These are phyloP conservation scores for Ceratopteris richardii DNA, from an alignment of 75 land plant genomes.

Conservation along the genomic window DNA sequence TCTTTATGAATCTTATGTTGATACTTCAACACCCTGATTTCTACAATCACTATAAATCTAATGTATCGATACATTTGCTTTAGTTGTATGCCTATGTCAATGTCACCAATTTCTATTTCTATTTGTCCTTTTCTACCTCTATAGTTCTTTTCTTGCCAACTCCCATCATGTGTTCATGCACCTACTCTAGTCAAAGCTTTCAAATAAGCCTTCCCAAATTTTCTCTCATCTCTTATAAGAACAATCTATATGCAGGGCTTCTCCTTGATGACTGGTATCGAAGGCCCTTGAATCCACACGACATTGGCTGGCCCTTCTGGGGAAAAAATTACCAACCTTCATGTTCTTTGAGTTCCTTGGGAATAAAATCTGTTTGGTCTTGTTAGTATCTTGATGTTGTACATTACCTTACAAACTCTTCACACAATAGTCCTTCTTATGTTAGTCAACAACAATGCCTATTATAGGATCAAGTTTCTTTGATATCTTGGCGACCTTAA, in stretches of 20 bases:
- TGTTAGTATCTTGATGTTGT: conserved; percentile 59
- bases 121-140: conserved; percentile 44
- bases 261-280: conserved; percentile 23
- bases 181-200: conserved; percentile 49
- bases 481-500: conserved; percentile 58
- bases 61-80: no score
- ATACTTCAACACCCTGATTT: no score
- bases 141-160: conserved; percentile 30
- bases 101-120: conserved; percentile 28
- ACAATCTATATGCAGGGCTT: conserved; percentile 25
- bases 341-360: conserved; percentile 48
- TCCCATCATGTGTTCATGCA: conserved; percentile 40
- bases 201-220: conserved; percentile 38
- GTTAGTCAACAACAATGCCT: conserved; percentile 67
- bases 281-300: conserved; percentile 22
- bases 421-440: conserved; percentile 51
- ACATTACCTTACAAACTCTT: conserved; percentile 73
- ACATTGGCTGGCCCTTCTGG: conserved; percentile 25
- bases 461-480: conserved; percentile 67
- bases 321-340: conserved; percentile 23
- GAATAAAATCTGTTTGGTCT: conserved; percentile 69
- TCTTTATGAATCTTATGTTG: no score
- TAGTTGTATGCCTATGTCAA: no score
- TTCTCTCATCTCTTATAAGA: conserved; percentile 44
- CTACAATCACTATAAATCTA: no score